Evolutionary conservation across 208 protist genomes (phyloP), one percentile per base, ranked within the genome.

Genomic region (Leishmania arabica): DNA sequence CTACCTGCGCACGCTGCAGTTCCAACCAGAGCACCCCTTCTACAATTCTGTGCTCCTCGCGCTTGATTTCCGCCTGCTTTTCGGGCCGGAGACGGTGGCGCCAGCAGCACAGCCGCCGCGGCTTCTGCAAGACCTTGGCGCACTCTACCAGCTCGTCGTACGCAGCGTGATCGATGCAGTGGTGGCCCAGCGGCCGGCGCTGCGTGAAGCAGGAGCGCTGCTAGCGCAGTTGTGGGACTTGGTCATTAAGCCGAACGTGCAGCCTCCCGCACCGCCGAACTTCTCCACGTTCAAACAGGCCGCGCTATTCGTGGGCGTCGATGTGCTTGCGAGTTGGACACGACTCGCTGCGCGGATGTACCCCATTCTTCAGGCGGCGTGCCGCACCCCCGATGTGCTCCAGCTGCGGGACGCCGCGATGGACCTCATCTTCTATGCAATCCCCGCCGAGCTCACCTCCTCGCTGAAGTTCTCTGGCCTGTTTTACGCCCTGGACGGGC

Each of bases 221-320:
- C 66, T 96, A 8, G 77, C 87, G 11, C 84, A 96, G 80, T 73
- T 92, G 65, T 96, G 92, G 92, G 92, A 94, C 56, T 42, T 80
- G 45, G 77, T 85, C 7, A 77, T 85, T 24, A 77, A 86, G 53
- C 79, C 93, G 45, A 82, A 91, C 15, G 75, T 64, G 7, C 64
- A 74, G 34, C 78, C 74, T 1, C 51, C 45, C 9, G 70, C 40
- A 7, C 69, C 82, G 42, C 83, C 89, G 5, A 77, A 85, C 75
- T 93, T 94, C 53, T 71, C 77, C 51, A 66, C 76, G 7, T 88
- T 77, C 76, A 19, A 19, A 1, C 86, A 88, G 34, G 79, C 93
- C 24, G 83, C 83, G 7, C 72, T 85, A 24, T 42, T 90, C 2
- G 79, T 96, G 1, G 90, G 89, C 15, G 79, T 83, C 13, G 82